phyloP scores from a whole-genome alignment of 1,139 yeast genomes.

The Sugiyamaella paludigena region DNA sequence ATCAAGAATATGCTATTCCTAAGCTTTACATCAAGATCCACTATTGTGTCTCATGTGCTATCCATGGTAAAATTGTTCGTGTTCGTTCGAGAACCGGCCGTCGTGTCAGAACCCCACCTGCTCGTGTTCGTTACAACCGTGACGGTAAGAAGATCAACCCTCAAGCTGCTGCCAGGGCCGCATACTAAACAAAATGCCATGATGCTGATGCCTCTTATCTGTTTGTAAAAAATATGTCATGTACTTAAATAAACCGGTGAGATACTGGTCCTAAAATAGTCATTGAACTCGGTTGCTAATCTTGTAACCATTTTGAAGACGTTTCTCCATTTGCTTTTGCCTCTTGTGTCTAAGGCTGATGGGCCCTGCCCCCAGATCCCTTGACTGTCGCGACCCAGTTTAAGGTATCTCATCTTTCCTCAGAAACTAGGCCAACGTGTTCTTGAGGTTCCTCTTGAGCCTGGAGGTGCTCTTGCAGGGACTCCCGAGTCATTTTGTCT shows the following conservation, averaged over 20 bases:
- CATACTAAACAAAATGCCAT: constrained; percentile 37
- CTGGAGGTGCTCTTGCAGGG: too few relatives aligned
- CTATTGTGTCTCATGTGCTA: constrained; percentile 99
- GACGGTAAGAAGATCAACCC: constrained; percentile 94
- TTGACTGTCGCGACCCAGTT: too few relatives aligned
- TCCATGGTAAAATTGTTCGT: constrained; percentile 99
- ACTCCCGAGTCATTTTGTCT: too few relatives aligned
- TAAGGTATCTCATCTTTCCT: too few relatives aligned
- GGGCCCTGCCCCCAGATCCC: too few relatives aligned
- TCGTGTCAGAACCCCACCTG: constrained; percentile 98
- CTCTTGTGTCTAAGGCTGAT: too few relatives aligned
- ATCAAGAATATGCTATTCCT: constrained; percentile 99
- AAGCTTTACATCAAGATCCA: constrained; percentile 99
- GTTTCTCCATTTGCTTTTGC: too few relatives aligned
- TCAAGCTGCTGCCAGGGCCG: constrained; percentile 97
- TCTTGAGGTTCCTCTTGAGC: too few relatives aligned
- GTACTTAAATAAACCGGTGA: background rate
- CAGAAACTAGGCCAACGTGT: too few relatives aligned
- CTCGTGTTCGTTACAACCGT: constrained; percentile 96
- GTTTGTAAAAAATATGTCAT: constrained; percentile 12
- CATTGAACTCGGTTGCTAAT: too few relatives aligned
- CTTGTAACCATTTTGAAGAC: too few relatives aligned
- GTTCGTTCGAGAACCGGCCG: constrained; percentile 99
- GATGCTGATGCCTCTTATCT: background rate
- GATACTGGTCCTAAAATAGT: too few relatives aligned